Evolutionary conservation across 805 yeast genomes (phyloP), one percentile per base, ranked within the genome.

Genomic region (Wickerhamomyces ciferrii): DNA sequence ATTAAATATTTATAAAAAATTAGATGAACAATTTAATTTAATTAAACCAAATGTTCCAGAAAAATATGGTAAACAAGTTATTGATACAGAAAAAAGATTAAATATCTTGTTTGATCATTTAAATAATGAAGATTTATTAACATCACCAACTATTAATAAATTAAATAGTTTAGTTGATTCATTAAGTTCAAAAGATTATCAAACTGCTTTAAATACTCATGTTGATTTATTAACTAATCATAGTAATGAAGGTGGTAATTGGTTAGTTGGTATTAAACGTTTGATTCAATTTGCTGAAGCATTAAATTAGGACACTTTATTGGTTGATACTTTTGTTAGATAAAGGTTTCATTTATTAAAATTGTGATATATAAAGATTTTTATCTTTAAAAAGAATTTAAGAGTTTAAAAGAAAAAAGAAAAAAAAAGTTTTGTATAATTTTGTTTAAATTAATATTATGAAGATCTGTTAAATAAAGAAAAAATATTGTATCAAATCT

Each of bases 251-350:
- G 79, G 85, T 52, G 97, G 96, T 14, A 81, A 84, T 58, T 94
- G 99, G 99, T 79, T 86, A 70, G 79, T 86, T 29, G 99, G 99
- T 56, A 84, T 94, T 41, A 89, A 85, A 66, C 81, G 97, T 55
- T 75, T 94, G 51, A 81, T 92, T 50, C 84, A 84, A 51, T 87
- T 94, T 77, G 79, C 73, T 15, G 80, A 77, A 45, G 62, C 59
- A 39, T 20, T 37, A 37, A 37, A 11, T 20, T 37, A 20, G 27
- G 24, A 37, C 25, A 37, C n/a, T n/a, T n/a, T n/a, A n/a, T n/a
- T n/a, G n/a, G n/a, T n/a, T n/a, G n/a, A n/a, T n/a, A n/a, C n/a
- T n/a, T n/a, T n/a, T n/a, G n/a, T n/a, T n/a, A n/a, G n/a, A n/a
- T n/a, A n/a, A n/a, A n/a, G n/a, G n/a, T n/a, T n/a, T n/a, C n/a